Evolutionary conservation across 768 basidiomycete species (phyloP).

Genomic region (Tulasnella calospora): DNA sequence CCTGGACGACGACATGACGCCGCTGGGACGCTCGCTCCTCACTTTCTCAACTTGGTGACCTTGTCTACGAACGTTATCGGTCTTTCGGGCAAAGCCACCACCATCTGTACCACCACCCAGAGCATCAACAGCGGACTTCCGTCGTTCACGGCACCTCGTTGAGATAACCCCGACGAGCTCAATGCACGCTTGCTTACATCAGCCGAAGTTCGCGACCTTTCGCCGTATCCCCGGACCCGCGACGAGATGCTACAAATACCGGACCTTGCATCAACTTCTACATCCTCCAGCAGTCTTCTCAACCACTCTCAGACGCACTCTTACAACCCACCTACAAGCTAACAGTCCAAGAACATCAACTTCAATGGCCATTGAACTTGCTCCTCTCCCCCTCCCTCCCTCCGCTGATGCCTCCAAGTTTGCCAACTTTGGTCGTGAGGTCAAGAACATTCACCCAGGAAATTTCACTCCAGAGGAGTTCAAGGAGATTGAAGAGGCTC

Average conservation of each 20-base stretch:
- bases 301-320: background rate
- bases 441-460: slow-evolving; percentile 67
- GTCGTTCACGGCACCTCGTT: background rate
- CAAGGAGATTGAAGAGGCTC: slow-evolving; percentile 58
- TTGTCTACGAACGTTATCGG: background rate
- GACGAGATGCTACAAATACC: background rate
- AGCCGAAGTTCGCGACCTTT: background rate
- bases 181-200: background rate
- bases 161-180: background rate
- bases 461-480: slow-evolving; percentile 57
- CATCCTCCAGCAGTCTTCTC: background rate
- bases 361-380: slow-evolving; percentile 46
- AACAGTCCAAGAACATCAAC: background rate
- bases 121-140: background rate
- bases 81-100: background rate
- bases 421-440: slow-evolving; percentile 67
- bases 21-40: background rate
- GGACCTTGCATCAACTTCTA: background rate
- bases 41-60: background rate
- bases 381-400: slow-evolving; percentile 65
- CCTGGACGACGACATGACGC: background rate
- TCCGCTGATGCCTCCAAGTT: slow-evolving; percentile 66
- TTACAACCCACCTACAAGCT: background rate
- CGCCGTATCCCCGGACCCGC: background rate
- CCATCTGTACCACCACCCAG: background rate